These are phyloP conservation scores for Colletotrichum aenigma DNA, from an alignment of 2,329 filamentous ascomycete genomes.

Conservation along the genomic window DNA sequence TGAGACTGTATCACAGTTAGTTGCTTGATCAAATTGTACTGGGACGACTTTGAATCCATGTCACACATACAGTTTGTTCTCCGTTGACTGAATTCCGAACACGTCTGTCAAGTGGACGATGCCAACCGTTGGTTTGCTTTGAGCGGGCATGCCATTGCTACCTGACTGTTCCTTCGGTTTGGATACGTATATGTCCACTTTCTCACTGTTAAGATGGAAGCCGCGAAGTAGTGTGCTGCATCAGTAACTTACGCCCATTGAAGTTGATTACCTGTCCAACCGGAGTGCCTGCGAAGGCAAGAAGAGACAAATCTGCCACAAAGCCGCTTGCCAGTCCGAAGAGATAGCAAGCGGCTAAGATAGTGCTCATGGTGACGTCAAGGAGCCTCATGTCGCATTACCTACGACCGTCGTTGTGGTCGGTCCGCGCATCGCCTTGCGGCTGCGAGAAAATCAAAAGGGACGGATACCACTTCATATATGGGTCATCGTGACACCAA, in stretches of 20 bases:
- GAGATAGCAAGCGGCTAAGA: not conserved
- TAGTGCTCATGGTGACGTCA: not conserved
- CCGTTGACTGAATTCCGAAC: constrained; percentile 34
- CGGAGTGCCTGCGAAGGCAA: constrained; percentile 9
- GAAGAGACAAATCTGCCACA: not conserved
- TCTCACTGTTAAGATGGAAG: not conserved
- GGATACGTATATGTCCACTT: constrained; percentile 6
- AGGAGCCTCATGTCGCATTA: not conserved
- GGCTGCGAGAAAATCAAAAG: accelerated
- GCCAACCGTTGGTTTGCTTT: not conserved
- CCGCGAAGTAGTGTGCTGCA: accelerated
- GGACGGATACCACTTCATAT: not conserved
- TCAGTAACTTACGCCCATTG: not conserved
- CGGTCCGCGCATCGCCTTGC: accelerated
- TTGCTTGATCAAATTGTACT: not conserved
- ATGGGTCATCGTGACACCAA: not conserved
- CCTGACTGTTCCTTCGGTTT: not conserved
- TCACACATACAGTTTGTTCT: constrained; percentile 18
- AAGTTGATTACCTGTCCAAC: not conserved
- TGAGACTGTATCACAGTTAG: constrained; percentile 38
- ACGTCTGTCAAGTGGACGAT: constrained; percentile 35
- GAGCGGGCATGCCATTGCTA: not conserved
- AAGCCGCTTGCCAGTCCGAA: not conserved
- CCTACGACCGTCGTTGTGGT: not conserved
- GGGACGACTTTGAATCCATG: accelerated